Base-by-base conservation (phyloP, 306 rosid genomes). In the Nissolia schottii region DNA sequence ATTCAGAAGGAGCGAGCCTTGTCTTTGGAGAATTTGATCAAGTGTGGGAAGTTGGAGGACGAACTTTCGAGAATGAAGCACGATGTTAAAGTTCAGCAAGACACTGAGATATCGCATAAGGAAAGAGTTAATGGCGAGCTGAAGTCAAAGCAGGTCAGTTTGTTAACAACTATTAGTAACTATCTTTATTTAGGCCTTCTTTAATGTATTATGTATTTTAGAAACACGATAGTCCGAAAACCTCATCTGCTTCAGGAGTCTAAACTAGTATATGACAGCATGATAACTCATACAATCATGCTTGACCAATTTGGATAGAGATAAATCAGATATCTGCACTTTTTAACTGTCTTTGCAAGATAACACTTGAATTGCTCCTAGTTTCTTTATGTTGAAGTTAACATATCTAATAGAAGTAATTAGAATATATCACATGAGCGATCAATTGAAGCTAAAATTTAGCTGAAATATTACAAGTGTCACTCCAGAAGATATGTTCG, bases 61-160 rank as follows among this genome's bases (percentile, higher is more conserved):
- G 91, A 91, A 60, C 85, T 91, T 67, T 74, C 74, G 2, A 85
- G 70, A 59, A 38, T 85, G 75, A 88, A 79, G 76, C 77, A 64
- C 12, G 85, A 83, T 76, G 92, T 76, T 73, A 84, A 81, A 65
- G 37, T 71, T 78, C 77, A 64, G 79, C 77, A 61, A 45, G 88
- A 82, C 14, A 74, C 77, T 6, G 84, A 81, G 76, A 68, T 74
- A 51, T 65, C 19, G 75, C 77, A 18, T 5, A 55, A 25, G 54
- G 69, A 77, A 73, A 66, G 34, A 31, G 64, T 57, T 66, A 77
- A 71, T 34, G 74, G 40, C 11, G 74, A 87, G 28, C 60, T 85
- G 81, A 91, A 88, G 81, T 43, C 67, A 57, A 89, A 63, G 71
- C 89, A 87, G 97, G 97, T 87, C 41, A 79, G 92, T 85, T 79